Conservation (phyloP, 768 basidiomycete species). For the Coprinellus aureogranulatus region DNA sequence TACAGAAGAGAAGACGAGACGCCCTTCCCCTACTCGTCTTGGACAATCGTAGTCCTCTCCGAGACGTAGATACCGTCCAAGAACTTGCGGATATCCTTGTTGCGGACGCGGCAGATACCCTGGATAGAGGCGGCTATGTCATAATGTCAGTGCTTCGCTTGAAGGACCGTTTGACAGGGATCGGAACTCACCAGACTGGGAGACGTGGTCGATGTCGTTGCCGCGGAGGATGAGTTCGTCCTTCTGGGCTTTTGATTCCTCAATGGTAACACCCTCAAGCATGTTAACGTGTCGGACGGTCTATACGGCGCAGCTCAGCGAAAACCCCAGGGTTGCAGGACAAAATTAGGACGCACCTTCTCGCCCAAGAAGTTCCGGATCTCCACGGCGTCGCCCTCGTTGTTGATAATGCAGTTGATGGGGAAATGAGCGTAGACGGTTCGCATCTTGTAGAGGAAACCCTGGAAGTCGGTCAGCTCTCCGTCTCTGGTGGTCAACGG, state of each 20-base stretch:
- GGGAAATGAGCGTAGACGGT: conserved; percentile 99
- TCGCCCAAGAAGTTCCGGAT: conserved; percentile 96
- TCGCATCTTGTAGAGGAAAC: conserved; percentile 99
- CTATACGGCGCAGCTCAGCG: conserved; percentile 36
- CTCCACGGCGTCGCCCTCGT: conserved; percentile 67
- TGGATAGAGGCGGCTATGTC: conserved; percentile 88
- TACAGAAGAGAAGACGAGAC: neutral
- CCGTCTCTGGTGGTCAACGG: neutral
- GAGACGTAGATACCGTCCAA: conserved; percentile 93
- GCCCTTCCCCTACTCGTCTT: conserved; percentile 34
- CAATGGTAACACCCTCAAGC: conserved; percentile 81
- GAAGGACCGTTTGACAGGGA: no score
- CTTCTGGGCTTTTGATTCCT: conserved; percentile 89
- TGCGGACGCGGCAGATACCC: conserved; percentile 92
- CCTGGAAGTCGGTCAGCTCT: conserved; percentile 46
- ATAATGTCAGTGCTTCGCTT: conserved; percentile 7
- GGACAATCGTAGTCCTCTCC: conserved; percentile 64
- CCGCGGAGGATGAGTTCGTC: conserved; percentile 93
- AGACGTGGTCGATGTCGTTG: conserved; percentile 95
- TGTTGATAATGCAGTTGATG: conserved; percentile 95
- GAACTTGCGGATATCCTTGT: conserved; percentile 99
- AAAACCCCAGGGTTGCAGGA: neutral
- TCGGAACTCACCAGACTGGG: conserved; percentile 87
- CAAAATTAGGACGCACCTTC: conserved; percentile 55
- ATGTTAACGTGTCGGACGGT: conserved; percentile 90